Percentiles rank a stretch among this genome's conserved stretches.
Evolutionary conservation across 768 basidiomycete genomes (phyloP).

Genomic region (Termitomyces sp.): DNA sequence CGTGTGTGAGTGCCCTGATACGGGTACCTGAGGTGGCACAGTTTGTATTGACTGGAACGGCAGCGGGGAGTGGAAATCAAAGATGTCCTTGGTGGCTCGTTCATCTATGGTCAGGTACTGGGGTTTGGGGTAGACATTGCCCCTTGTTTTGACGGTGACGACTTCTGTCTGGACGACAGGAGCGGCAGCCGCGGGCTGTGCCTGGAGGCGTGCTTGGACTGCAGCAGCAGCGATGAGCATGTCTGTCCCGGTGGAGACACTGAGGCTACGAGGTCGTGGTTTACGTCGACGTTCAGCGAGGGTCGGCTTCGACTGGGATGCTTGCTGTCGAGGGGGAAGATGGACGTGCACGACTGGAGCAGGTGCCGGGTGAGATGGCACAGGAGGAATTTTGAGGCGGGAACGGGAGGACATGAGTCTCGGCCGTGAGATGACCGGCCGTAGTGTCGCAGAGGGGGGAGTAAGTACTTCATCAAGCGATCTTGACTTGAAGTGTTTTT

Average conservation of each 20-base stretch:
- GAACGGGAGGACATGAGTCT: background rate
- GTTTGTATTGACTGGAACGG: constrained; percentile 9
- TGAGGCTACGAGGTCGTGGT: constrained; percentile 14
- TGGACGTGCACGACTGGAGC: background rate
- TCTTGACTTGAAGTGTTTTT: background rate
- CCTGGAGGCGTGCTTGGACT: background rate
- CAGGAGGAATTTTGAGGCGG: background rate
- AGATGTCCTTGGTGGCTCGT: constrained; percentile 11
- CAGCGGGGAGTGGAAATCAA: constrained; percentile 7
- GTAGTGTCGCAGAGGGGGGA: background rate
- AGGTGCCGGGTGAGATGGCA: background rate
- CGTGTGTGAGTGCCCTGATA: background rate
- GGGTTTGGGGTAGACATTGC: background rate
- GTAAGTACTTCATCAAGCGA: background rate
- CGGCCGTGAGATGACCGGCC: constrained; percentile 9
- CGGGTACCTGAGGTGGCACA: background rate
- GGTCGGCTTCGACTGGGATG: background rate
- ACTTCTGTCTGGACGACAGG: background rate
- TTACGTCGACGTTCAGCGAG: constrained; percentile 12
- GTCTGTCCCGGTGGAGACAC: constrained; percentile 12
- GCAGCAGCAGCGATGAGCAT: constrained; percentile 4
- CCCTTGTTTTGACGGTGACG: background rate
- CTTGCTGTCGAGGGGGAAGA: background rate
- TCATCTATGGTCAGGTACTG: background rate
- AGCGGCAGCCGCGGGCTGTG: background rate